Conservation (phyloP, 2,329 filamentous ascomycete genomes). For the Stylonectria norvegica region DNA sequence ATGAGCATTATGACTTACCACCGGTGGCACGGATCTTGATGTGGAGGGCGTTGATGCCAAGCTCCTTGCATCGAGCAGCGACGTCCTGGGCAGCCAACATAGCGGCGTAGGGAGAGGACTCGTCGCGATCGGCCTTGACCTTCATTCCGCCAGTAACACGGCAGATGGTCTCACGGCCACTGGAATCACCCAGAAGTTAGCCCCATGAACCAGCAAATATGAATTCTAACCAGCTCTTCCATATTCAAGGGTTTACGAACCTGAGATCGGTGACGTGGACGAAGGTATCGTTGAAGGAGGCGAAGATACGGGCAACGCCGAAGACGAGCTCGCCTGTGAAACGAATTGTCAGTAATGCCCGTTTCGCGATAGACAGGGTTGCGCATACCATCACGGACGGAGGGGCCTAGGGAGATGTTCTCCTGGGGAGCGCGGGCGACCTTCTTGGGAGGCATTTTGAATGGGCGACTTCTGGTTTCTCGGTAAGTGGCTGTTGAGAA, state of each 20-base stretch:
- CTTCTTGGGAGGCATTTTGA: slow-evolving; percentile 94
- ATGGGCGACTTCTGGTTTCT: slow-evolving; percentile 35
- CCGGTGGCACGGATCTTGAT: slow-evolving; percentile 99
- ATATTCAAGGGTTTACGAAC: slow-evolving; percentile 50
- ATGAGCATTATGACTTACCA: slow-evolving; percentile 55
- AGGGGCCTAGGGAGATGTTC: slow-evolving; percentile 97
- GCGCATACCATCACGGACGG: slow-evolving; percentile 84
- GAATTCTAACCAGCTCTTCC: slow-evolving; percentile 1
- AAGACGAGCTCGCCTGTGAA: slow-evolving; percentile 87
- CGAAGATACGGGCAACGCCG: slow-evolving; percentile 94
- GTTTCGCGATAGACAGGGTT: not conserved
- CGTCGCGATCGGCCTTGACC: slow-evolving; percentile 99
- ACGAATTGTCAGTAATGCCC: slow-evolving; percentile 13
- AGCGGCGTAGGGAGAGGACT: slow-evolving; percentile 98
- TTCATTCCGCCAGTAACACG: slow-evolving; percentile 99
- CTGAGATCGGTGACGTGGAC: slow-evolving; percentile 99
- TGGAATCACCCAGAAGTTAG: slow-evolving; percentile 57
- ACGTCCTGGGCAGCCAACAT: slow-evolving; percentile 99
- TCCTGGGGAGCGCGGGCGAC: slow-evolving; percentile 79
- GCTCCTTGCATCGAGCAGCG: slow-evolving; percentile 75
- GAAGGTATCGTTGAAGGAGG: slow-evolving; percentile 90
- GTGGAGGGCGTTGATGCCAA: slow-evolving; percentile 86
- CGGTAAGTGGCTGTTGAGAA: slow-evolving; percentile 35
- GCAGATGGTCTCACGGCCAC: slow-evolving; percentile 99
- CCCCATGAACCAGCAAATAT: slow-evolving; percentile 20